Base-by-base conservation (phyloP, 2,329 filamentous ascomycete species). In the Ophiostoma pallidulum region DNA sequence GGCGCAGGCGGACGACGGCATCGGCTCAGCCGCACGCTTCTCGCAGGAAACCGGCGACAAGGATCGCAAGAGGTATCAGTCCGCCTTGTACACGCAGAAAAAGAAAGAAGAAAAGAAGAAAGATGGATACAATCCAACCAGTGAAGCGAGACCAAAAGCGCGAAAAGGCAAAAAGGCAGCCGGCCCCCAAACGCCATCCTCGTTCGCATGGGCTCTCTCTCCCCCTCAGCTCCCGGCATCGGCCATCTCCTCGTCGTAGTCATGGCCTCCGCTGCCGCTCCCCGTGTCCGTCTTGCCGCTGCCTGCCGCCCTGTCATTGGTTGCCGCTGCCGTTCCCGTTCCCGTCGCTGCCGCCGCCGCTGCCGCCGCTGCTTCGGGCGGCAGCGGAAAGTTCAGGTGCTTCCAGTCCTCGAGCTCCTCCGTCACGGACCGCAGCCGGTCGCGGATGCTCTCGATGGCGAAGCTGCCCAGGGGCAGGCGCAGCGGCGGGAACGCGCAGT, bases 381-480 rank as follows among this genome's bases (percentile, higher is more conserved):
- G 62, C 32, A 65, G 59, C 0, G 76, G 68, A 55, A 88, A 90
- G 62, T 86, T 86, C 26, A 94, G 69, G 60, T 91, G 83, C 59
- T 90, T 92, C 87, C 88, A 94, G 61, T 94, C 88, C 66, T 94
- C 88, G 55, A 94, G 77, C 69, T 98, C 92, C 65, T 97, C 92
- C 12, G 90, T 96, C 35, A 97, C 87, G 52, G 85, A 91, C 55
- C 88, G 78, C 59, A 97, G 66, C 18, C 91, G 75, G 66, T 98
- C 92, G 14, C 92, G 74, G 43, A 97, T 94, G 63, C 90, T 96
- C 64, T 98, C 91, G 32, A 97, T 91, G 1, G 92, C 91, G 67
- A 94, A 97, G 54, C 82, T 94, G 0, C 92, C 92, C 20, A 97
- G 66, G n/a, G 96, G 69, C 50, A 98, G 66, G 29, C 92, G 71